Conservation (phyloP, 257 asterid genomes). For the Ehretia macrophylla region DNA sequence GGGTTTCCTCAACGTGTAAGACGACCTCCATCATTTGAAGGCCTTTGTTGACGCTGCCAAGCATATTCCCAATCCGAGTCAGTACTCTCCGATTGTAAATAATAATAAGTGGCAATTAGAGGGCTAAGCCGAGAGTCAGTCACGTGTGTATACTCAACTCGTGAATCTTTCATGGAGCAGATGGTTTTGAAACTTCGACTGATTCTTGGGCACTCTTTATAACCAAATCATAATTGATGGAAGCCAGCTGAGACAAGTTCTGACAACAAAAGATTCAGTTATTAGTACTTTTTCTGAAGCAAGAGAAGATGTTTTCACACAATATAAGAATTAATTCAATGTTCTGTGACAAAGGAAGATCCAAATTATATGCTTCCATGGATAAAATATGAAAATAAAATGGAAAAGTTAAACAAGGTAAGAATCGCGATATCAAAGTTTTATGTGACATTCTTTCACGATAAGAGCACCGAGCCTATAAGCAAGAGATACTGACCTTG, state of each 20-base stretch:
- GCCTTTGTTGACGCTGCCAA: neutral
- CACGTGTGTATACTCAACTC: constrained; percentile 2
- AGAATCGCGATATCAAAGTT: no score
- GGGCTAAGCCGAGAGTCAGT: neutral
- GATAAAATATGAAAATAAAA: neutral
- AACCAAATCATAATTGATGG: constrained; percentile 75
- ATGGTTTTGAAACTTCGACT: constrained; percentile 28
- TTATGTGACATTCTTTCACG: neutral
- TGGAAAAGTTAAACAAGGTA: neutral
- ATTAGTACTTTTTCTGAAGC: neutral
- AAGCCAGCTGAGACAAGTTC: constrained; percentile 89
- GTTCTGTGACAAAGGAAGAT: no score
- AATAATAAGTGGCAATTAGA: constrained; percentile 1
- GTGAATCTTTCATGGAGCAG: constrained; percentile 15
- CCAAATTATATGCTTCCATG: no score
- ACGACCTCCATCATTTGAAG: neutral
- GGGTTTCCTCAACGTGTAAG: neutral
- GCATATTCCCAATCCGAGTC: constrained; percentile 4
- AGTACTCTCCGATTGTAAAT: neutral
- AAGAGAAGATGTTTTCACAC: neutral
- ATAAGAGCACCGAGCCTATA: neutral
- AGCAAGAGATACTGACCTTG: constrained; percentile 51
- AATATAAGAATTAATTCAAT: no score
- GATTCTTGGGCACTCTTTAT: constrained; percentile 58
- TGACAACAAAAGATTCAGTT: constrained; percentile 17